Evolutionary conservation across 495 filamentous ascomycete species (phyloP).

Genomic region (Podospora pseudoanserina): DNA sequence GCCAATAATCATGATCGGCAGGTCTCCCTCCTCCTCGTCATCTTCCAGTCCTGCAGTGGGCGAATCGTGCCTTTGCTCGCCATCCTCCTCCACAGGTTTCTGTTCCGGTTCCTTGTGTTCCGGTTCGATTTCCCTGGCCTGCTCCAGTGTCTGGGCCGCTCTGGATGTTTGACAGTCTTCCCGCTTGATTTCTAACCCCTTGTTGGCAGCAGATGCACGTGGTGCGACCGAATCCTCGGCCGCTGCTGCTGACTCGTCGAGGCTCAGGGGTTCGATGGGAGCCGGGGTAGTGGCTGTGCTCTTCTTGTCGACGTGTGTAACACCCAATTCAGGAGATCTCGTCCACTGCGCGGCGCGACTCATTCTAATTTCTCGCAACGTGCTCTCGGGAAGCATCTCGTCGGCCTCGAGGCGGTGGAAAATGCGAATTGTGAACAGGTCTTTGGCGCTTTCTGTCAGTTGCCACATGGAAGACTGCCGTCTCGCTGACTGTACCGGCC

Average conservation of each 20-base stretch:
- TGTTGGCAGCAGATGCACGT: constrained; percentile 15
- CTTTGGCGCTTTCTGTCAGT: constrained; percentile 46
- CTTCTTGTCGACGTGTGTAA: constrained; percentile 16
- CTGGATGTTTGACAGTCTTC: constrained; percentile 21
- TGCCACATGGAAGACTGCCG: constrained; percentile 42
- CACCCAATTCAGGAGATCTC: constrained; percentile 18
- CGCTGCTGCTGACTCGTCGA: constrained; percentile 32
- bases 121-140: background rate
- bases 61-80: constrained; percentile 15
- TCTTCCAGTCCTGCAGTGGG: constrained; percentile 14
- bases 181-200: constrained; percentile 4
- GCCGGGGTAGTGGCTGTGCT: constrained; percentile 20
- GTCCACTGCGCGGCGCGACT: constrained; percentile 29
- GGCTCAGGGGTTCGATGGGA: constrained; percentile 37
- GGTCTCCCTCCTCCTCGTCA: constrained; percentile 15
- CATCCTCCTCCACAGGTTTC: constrained; percentile 7
- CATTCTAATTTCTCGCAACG: constrained; percentile 39
- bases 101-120: constrained; percentile 5
- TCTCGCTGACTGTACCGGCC: constrained; percentile 28
- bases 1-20: constrained; percentile 22
- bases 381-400: constrained; percentile 49
- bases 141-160: background rate
- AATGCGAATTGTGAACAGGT: constrained; percentile 42
- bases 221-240: constrained; percentile 20
- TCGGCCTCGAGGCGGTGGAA: constrained; percentile 49